Evolutionary conservation across 345 rosid genomes (phyloP), one percentile per base, ranked within the genome.

Genomic region (Euphorbia lathyris): DNA sequence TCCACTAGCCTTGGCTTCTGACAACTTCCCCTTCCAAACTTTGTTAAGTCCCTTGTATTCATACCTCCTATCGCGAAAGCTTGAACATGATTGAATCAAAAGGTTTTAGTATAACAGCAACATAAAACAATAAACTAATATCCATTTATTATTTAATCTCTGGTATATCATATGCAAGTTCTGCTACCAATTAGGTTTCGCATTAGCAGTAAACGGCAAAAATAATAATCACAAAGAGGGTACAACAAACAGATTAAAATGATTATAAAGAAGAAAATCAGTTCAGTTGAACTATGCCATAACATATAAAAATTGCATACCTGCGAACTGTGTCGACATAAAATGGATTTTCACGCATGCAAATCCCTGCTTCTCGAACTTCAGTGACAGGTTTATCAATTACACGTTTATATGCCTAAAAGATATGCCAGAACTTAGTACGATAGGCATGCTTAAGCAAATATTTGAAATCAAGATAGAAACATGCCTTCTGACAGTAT

Each of bases 21-120:
- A 87, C 70, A 91, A 75, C 83, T 91, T 91, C 71, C 98, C 98
- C 84, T 94, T 94, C 98, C 98, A 94, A 73, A 85, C 88, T 85
- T 90, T 94, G 72, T 94, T 91, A 79, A 91, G 96, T 70, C 95
- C 92, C 84, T 94, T 94, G 81, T 94, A 94, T 72, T 94, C 98
- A 64, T 94, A 94, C 69, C 98, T 90, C 83, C 98, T 87, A 85
- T 94, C 97, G 25, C 97, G 97, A 82, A 94, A 94, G 86, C 98
- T 94, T 74, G 66, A 79, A 58, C 70, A 55, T 74, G 58, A 70
- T n/a, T 23, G 43, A 76, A 64, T 50, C 74, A 66, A 78, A 29
- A 69, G 64, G 75, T 62, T 65, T 79, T 29, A 79, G 63, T 20
- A 59, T 65, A 57, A 63, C 38, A 38, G 23, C 34, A 66, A 59